These are phyloP conservation scores for Piper betle DNA, from an alignment of 164 flowering plant genomes.

Conservation along the genomic window DNA sequence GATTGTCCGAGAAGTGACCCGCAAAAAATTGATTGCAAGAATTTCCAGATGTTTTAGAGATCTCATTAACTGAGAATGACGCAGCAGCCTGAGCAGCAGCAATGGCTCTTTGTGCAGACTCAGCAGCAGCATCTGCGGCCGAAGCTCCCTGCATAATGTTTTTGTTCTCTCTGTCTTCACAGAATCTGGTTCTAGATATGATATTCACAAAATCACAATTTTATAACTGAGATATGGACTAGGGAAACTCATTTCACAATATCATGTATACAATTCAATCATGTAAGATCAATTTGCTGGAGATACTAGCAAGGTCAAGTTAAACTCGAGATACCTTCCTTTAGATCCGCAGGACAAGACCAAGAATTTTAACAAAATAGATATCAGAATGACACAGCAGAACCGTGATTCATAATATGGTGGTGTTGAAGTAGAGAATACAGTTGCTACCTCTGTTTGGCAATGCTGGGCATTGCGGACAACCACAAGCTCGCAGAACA, in stretches of 20 bases:
- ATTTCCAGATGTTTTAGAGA: constrained; percentile 4
- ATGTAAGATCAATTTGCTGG: background rate
- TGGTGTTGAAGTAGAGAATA: too few relatives aligned
- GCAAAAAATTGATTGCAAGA: background rate
- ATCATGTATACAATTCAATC: background rate
- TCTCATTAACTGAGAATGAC: constrained; percentile 32
- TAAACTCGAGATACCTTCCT: constrained; percentile 85
- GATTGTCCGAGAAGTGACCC: too few relatives aligned
- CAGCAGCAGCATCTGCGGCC: constrained; percentile 86
- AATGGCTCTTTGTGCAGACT: constrained; percentile 63
- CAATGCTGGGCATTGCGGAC: too few relatives aligned
- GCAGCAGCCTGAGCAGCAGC: constrained; percentile 92
- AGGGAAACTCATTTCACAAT: background rate
- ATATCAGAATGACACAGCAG: too few relatives aligned
- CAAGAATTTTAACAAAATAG: constrained; percentile 17
- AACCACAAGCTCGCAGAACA: too few relatives aligned
- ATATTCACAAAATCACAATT: background rate
- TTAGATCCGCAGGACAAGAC: constrained; percentile 86
- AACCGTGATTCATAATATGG: too few relatives aligned
- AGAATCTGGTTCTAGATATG: background rate
- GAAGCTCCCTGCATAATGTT: constrained; percentile 28
- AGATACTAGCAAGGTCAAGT: background rate
- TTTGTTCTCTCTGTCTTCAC: background rate
- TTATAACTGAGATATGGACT: background rate
- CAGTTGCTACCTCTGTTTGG: too few relatives aligned